Evolutionary conservation across 2,329 filamentous ascomycete species (phyloP).

Genomic region (Neopestalotiopsis rosae): DNA sequence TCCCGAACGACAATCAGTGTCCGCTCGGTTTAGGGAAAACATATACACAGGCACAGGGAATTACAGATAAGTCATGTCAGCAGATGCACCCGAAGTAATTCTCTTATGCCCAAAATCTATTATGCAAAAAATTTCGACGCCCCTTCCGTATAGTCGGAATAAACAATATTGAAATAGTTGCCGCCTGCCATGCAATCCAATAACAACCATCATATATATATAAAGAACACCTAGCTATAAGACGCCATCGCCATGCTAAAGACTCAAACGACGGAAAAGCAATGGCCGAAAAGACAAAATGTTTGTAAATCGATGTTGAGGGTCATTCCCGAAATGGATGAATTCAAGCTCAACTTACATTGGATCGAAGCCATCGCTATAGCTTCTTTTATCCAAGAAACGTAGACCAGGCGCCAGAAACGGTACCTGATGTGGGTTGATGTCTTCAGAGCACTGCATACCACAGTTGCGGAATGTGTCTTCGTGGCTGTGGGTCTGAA

Average conservation of each 20-base stretch:
- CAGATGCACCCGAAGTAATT: no score
- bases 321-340: not conserved
- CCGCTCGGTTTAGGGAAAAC: no score
- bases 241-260: constrained; percentile 17
- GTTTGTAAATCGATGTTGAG: not conserved
- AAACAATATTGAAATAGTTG: not conserved
- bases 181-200: not conserved
- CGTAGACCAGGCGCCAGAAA: not conserved
- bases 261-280: not conserved
- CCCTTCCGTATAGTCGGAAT: not conserved
- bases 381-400: constrained; percentile 9
- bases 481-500: not conserved
- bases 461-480: constrained; percentile 3
- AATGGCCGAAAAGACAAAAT: constrained; percentile 1
- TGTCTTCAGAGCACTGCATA: constrained; percentile 11
- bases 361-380: constrained; percentile 7
- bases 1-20: no score
- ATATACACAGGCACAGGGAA: no score
- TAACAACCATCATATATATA: not conserved
- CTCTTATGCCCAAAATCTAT: no score
- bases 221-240: constrained; percentile 6
- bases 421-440: not conserved
- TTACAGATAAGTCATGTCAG: no score
- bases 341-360: not conserved
- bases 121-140: no score